Base-by-base conservation (phyloP, 495 filamentous ascomycete species). In the Aspergillus wentii region DNA sequence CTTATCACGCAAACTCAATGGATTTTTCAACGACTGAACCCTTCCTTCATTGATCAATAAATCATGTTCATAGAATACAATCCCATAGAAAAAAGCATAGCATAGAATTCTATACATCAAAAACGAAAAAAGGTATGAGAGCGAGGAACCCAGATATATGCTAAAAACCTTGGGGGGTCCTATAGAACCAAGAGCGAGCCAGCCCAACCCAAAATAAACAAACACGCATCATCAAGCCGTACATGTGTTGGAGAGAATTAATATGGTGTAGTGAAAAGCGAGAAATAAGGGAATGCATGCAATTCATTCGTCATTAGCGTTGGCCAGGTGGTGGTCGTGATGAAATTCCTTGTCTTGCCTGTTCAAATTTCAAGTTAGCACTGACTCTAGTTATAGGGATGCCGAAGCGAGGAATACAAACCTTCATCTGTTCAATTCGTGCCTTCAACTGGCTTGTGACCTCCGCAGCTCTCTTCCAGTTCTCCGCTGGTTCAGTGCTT, bases 381-480 rank as follows among this genome's bases (percentile, higher is more conserved):
- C 35, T n/a, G 10, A 5, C 19, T 5, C 8, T 23, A 21, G 14
- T 21, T 8, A 16, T 27, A 22, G 15, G 14, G 23, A 30, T 17
- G 10, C 19, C n/a, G 18, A 33, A 42, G n/a, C 23, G 34, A 20
- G 32, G 20, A 43, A 25, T 17, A 61, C 75, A 30, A 47, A 83
- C 80, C 76, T 85, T 85, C 80, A 85, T 85, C 59, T 80, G 69
- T 72, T 99, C 94, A 60, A 99, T 99, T 61, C 91, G 76, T 29
- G 89, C 84, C 71, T 97, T 99, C 52, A 99, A 64, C 61, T 92
- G 88, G 60, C 86, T 96, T 27, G 94, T 99, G 8, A 99, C 94
- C 68, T 99, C 94, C n/a, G 92, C 92, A 19, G 94, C 94, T 49
- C 94, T 69, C 69, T 90, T 94, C 89, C 92, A 99, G 57, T 88